These are phyloP conservation scores for Escallonia herrerae DNA, from an alignment of 129 eudicot species.

Conservation along the genomic window DNA sequence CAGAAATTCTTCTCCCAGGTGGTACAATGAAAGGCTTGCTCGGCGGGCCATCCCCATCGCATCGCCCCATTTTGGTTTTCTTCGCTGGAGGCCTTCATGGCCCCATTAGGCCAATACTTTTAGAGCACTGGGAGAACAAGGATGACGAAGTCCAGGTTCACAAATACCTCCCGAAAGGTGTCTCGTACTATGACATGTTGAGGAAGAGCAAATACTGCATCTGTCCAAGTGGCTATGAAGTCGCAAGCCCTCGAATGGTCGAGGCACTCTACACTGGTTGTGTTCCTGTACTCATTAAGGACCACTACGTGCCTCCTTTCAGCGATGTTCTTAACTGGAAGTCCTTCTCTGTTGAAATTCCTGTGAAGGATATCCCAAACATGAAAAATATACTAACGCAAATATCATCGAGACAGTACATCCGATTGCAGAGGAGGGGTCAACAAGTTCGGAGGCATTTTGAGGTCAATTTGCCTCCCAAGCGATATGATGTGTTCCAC, in stretches of 20 bases:
- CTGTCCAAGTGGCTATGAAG: slow-evolving; percentile 86
- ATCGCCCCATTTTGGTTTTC: slow-evolving; percentile 38
- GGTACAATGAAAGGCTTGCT: slow-evolving; percentile 44
- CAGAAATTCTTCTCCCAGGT: slow-evolving; percentile 60
- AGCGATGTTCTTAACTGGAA: slow-evolving; percentile 66
- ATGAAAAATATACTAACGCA: slow-evolving; percentile 46
- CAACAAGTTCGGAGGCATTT: slow-evolving; percentile 50
- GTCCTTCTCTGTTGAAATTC: slow-evolving; percentile 47
- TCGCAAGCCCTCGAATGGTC: slow-evolving; percentile 82
- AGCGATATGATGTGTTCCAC: slow-evolving; percentile 65
- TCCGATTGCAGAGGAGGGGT: slow-evolving; percentile 46
- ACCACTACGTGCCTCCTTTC: slow-evolving; percentile 58
- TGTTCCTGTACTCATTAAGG: slow-evolving; percentile 67
- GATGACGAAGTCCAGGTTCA: slow-evolving; percentile 51
- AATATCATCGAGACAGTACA: slow-evolving; percentile 36
- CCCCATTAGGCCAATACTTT: slow-evolving; percentile 56
- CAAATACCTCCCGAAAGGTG: slow-evolving; percentile 56
- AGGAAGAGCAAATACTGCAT: slow-evolving; percentile 57
- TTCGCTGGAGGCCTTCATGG: slow-evolving; percentile 88
- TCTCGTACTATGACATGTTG: slow-evolving; percentile 41
- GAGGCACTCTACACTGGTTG: slow-evolving; percentile 75
- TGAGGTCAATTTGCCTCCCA: slow-evolving; percentile 60
- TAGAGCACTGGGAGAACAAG: slow-evolving; percentile 68
- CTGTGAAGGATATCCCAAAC: slow-evolving; percentile 48
- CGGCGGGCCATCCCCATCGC: slow-evolving; percentile 50